Conservation (phyloP, 306 rosid species). For the Rosa lucieae region DNA sequence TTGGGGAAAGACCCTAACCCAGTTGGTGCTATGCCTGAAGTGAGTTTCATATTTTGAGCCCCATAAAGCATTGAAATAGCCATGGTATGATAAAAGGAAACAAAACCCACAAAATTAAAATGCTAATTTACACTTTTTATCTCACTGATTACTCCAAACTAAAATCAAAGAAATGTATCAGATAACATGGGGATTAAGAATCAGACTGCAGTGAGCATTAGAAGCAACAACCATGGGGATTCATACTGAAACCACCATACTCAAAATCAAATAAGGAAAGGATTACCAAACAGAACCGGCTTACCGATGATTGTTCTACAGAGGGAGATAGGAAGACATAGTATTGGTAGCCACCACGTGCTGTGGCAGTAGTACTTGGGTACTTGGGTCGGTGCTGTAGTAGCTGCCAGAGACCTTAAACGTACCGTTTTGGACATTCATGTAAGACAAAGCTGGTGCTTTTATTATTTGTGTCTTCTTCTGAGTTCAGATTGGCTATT, state of each 20-base stretch:
- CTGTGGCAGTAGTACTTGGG: not conserved
- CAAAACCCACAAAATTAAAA: slow-evolving; percentile 20
- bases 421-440: not conserved
- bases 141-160: slow-evolving; percentile 6
- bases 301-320: not conserved
- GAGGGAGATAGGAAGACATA: not conserved
- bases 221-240: not conserved
- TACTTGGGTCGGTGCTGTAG: not conserved
- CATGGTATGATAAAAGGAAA: slow-evolving; percentile 36
- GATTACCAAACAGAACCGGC: not conserved
- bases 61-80: slow-evolving; percentile 70
- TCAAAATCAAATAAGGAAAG: not conserved
- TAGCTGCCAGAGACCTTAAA: not conserved
- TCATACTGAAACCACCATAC: not conserved
- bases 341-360: not conserved
- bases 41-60: slow-evolving; percentile 55
- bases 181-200: not conserved
- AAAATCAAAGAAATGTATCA: not conserved
- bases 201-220: not conserved
- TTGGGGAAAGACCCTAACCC: slow-evolving; percentile 42
- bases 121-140: not conserved
- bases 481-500: not conserved
- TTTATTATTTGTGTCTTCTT: not conserved
- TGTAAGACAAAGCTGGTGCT: not conserved
- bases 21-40: slow-evolving; percentile 41